phyloP scores from a whole-genome alignment of 371 early-diverging fungal species.

The Mucor lusitanicus region DNA sequence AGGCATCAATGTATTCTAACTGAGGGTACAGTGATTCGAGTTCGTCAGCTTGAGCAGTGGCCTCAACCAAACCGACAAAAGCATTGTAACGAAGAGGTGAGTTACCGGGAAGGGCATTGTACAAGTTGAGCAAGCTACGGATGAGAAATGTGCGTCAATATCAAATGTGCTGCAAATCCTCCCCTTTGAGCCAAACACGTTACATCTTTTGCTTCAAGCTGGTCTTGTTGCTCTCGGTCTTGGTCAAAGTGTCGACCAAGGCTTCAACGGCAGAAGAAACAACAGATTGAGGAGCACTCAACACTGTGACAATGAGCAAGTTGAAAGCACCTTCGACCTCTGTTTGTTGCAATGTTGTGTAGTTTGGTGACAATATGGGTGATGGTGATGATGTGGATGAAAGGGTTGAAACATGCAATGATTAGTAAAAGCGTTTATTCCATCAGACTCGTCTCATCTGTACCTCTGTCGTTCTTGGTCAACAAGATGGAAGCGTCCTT shows the following conservation, averaged over 20 bases:
- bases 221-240: conserved; percentile 51
- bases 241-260: conserved; percentile 58
- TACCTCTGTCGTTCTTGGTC: conserved; percentile 64
- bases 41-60: conserved; percentile 73
- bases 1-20: conserved; percentile 65
- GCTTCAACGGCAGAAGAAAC: conserved; percentile 44
- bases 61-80: conserved; percentile 74
- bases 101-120: conserved; percentile 70
- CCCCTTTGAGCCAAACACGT: background rate
- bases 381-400: background rate
- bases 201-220: conserved; percentile 69
- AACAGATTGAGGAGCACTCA: conserved; percentile 34
- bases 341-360: conserved; percentile 17
- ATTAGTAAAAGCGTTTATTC: background rate
- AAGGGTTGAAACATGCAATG: background rate
- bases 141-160: conserved; percentile 2
- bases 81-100: conserved; percentile 71
- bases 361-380: background rate
- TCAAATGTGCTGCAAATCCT: background rate
- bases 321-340: conserved; percentile 77
- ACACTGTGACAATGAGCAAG: conserved; percentile 64
- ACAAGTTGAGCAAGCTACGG: conserved; percentile 79
- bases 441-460: background rate
- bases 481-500: conserved; percentile 63
- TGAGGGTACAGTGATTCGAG: conserved; percentile 70